phyloP scores from a whole-genome alignment of 805 yeast species.

The Candida koratica region DNA sequence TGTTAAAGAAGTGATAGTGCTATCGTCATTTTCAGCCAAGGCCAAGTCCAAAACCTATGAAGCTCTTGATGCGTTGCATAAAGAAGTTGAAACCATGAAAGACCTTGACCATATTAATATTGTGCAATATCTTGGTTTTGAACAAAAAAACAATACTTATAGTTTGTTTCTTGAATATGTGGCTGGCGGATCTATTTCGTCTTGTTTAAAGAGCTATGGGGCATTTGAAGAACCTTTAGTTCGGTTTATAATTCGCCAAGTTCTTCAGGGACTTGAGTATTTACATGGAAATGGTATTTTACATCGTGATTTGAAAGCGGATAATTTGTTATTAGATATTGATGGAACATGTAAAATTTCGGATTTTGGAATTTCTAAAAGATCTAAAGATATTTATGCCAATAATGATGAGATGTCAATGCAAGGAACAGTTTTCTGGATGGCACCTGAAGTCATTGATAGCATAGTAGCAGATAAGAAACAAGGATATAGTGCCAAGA shows the following conservation, averaged over 20 bases:
- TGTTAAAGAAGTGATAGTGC: conserved; percentile 86
- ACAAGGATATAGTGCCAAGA: conserved; percentile 95
- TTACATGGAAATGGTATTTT: conserved; percentile 82
- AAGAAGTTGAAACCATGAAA: conserved; percentile 91
- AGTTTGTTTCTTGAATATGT: conserved; percentile 92
- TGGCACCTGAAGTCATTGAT: conserved; percentile 99
- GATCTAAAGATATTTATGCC: conserved; percentile 69
- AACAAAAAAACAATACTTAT: conserved; percentile 66
- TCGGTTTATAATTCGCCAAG: conserved; percentile 70
- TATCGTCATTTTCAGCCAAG: conserved; percentile 24
- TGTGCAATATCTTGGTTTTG: conserved; percentile 95
- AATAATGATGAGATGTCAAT: conserved; percentile 94
- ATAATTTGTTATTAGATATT: conserved; percentile 78
- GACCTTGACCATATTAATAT: conserved; percentile 91
- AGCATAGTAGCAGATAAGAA: conserved; percentile 66
- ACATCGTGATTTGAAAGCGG: conserved; percentile 94
- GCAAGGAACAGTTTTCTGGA: conserved; percentile 99
- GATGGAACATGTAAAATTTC: conserved; percentile 95
- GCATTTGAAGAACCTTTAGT: conserved; percentile 77
- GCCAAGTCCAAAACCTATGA: conserved; percentile 44
- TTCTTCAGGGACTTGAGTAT: conserved; percentile 80
- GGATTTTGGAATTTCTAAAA: conserved; percentile 93
- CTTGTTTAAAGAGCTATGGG: conserved; percentile 77
- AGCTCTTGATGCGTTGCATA: conserved; percentile 75
- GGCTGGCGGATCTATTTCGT: conserved; percentile 95